Conservation (phyloP, 352 stramenopile species). For the Phytopythium delawarense region DNA sequence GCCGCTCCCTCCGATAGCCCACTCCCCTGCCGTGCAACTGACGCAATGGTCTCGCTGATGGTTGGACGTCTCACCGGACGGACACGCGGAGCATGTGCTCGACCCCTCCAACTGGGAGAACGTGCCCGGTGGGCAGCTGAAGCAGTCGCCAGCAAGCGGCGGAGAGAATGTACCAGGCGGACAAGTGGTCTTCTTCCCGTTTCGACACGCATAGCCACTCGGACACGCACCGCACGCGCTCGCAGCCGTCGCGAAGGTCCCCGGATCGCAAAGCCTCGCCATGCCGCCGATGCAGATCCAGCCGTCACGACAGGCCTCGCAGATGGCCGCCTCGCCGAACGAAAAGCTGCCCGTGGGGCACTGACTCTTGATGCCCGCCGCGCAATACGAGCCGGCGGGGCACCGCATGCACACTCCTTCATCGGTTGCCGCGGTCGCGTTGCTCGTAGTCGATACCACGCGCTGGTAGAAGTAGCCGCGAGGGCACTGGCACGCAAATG, state of each 20-base stretch:
- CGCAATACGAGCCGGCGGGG: slow-evolving; percentile 53
- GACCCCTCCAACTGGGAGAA: slow-evolving; percentile 41
- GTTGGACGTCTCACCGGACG: background rate
- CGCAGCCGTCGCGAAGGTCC: slow-evolving; percentile 40
- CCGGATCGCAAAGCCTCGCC: slow-evolving; percentile 43
- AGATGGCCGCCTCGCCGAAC: slow-evolving; percentile 48
- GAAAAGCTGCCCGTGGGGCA: slow-evolving; percentile 51
- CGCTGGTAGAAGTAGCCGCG: slow-evolving; percentile 50
- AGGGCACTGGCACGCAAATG: slow-evolving; percentile 47
- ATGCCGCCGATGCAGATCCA: slow-evolving; percentile 61
- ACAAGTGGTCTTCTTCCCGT: slow-evolving; percentile 44
- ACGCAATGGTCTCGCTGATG: slow-evolving; percentile 41
- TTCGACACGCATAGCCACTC: slow-evolving; percentile 49
- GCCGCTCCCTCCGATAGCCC: slow-evolving; percentile 19
- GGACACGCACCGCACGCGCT: slow-evolving; percentile 41
- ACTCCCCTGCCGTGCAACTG: slow-evolving; percentile 35
- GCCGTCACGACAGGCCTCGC: slow-evolving; percentile 48
- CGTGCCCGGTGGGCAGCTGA: slow-evolving; percentile 52
- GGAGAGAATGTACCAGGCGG: slow-evolving; percentile 40
- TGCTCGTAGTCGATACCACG: slow-evolving; percentile 5
- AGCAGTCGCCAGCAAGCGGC: slow-evolving; percentile 35
- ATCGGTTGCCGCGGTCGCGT: background rate
- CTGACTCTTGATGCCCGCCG: slow-evolving; percentile 41
- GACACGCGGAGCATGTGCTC: background rate
- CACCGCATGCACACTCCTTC: slow-evolving; percentile 39